phyloP scores from a whole-genome alignment of 129 eudicot genomes.

The Tanacetum coccineum region DNA sequence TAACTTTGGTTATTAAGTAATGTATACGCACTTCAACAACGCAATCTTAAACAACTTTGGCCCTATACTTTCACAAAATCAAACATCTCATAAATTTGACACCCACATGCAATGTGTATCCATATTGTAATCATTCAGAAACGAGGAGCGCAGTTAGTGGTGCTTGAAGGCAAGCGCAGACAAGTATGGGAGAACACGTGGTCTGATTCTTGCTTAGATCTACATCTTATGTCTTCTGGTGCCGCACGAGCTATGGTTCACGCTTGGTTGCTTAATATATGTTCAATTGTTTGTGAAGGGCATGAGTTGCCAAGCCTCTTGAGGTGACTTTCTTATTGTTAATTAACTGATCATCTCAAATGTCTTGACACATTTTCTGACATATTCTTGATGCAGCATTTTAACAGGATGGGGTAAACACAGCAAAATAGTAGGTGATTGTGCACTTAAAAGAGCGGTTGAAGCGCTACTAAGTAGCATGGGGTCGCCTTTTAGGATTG shows the following conservation, averaged over 20 bases:
- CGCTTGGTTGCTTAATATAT: constrained; percentile 88
- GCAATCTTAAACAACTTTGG: no score
- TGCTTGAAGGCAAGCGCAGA: constrained; percentile 86
- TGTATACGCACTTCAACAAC: no score
- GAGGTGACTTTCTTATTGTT: constrained; percentile 38
- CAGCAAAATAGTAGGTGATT: constrained; percentile 93
- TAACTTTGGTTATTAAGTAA: no score
- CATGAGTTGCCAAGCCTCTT: constrained; percentile 76
- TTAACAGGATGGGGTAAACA: constrained; percentile 99
- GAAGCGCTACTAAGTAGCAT: constrained; percentile 70
- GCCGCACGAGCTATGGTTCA: constrained; percentile 98
- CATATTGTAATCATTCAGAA: constrained; percentile 39
- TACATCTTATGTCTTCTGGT: constrained; percentile 98
- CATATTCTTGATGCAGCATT: constrained; percentile 47
- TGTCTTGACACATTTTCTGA: constrained; percentile 8
- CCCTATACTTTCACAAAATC: neutral
- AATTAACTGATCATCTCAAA: neutral
- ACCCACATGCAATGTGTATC: neutral
- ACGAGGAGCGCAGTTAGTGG: constrained; percentile 91
- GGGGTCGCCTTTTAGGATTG: constrained; percentile 78
- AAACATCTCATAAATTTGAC: neutral
- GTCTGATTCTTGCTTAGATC: constrained; percentile 74
- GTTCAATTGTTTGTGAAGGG: constrained; percentile 78
- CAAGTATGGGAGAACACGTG: constrained; percentile 91
- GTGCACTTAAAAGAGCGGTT: constrained; percentile 75